A percentile compares a stretch with the other conserved stretches of the same genome.
phyloP scores from a whole-genome alignment of 2,329 filamentous ascomycete species.

The Alternaria hordeiaustralica region DNA sequence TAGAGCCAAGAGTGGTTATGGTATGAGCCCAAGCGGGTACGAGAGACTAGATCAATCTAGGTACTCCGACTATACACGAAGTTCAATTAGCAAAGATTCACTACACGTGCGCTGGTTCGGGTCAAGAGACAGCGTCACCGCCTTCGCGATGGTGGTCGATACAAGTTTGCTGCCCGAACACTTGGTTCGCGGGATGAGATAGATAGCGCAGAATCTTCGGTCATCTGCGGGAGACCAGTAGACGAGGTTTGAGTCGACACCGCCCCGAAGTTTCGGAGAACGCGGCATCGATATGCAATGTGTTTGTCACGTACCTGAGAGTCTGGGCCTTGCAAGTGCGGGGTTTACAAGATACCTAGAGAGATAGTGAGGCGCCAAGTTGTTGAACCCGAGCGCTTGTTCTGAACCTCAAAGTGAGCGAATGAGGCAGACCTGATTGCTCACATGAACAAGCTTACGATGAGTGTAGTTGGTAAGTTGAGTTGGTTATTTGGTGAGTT shows the following conservation, averaged over 20 bases:
- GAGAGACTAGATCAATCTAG: neutral
- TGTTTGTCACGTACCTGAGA: conserved; percentile 18
- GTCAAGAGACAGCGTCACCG: conserved; percentile 1
- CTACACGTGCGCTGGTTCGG: neutral
- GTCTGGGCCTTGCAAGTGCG: neutral
- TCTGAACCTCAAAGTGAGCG: neutral
- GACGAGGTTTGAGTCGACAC: conserved; percentile 13
- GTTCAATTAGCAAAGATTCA: conserved; percentile 8
- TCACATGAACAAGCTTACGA: neutral
- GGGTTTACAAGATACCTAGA: neutral
- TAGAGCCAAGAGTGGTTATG: neutral
- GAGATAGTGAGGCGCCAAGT: neutral
- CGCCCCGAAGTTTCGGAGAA: conserved; percentile 8
- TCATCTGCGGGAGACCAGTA: conserved; percentile 7
- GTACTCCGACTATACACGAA: neutral
- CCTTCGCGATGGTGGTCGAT: neutral
- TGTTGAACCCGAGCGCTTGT: neutral
- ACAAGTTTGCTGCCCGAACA: neutral
- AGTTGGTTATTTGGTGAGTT: neutral
- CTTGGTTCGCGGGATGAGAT: neutral
- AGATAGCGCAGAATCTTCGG: neutral
- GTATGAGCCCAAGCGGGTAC: neutral
- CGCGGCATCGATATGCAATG: neutral
- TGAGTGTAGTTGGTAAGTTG: neutral
- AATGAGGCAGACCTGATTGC: neutral